Evolutionary conservation across 805 yeast species (phyloP).

Genomic region (Starmerella bacillaris): DNA sequence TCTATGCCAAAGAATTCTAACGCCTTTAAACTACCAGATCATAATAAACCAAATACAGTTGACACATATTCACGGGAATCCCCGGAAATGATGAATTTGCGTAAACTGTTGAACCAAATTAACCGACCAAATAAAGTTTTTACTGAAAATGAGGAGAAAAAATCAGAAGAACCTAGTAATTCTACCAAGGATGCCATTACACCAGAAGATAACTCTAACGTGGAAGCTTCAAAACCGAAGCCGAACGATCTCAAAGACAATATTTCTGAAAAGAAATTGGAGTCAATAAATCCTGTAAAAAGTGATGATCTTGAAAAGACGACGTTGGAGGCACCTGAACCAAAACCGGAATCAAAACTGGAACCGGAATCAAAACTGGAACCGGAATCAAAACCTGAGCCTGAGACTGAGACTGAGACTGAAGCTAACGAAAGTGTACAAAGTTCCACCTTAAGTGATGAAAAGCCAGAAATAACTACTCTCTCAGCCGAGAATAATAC

Average conservation of each 20-base stretch:
- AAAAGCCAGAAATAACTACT: too few relatives aligned
- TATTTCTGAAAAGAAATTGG: neutral
- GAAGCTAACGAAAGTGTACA: neutral
- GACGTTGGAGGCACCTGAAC: neutral
- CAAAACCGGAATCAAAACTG: neutral
- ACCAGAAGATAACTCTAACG: neutral
- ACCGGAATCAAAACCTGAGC: neutral
- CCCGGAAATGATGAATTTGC: too few relatives aligned
- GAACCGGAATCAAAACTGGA: neutral
- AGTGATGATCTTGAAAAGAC: neutral
- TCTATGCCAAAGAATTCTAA: too few relatives aligned
- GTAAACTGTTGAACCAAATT: too few relatives aligned
- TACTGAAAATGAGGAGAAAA: neutral
- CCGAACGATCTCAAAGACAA: too few relatives aligned
- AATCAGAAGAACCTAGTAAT: neutral
- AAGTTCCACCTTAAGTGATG: too few relatives aligned
- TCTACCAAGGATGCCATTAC: neutral
- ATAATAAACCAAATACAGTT: too few relatives aligned
- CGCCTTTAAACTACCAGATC: too few relatives aligned
- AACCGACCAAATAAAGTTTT: too few relatives aligned
- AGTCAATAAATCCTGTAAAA: neutral
- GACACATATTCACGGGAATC: too few relatives aligned
- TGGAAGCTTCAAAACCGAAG: neutral
- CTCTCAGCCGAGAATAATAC: too few relatives aligned
- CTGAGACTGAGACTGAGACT: slow-evolving; percentile 2